Evolutionary conservation across 129 eudicot species (phyloP), one percentile per base, ranked within the genome.

Genomic region (Tanacetum coccineum): DNA sequence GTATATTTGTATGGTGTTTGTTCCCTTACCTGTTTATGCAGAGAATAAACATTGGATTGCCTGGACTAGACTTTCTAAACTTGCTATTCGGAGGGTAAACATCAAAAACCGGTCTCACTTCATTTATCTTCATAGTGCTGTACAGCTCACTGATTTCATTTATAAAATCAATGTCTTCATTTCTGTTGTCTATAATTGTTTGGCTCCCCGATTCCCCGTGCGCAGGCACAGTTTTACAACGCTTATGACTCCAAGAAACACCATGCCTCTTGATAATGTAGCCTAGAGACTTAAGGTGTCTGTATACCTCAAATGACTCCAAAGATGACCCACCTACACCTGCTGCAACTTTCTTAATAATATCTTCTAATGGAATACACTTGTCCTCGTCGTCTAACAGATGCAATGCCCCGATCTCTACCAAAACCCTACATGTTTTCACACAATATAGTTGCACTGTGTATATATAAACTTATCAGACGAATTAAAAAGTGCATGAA

Each of bases 61-160:
- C 89, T 2, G 97, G 89, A 60, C 75, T 73, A 42, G 97, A 82
- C 72, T 90, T 90, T 60, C 68, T 84, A 49, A 90, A 90, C 70
- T 76, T 82, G 89, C 86, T 87, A 72, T 91, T 89, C 59, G 97
- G 97, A 75, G 84, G 81, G 64, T 83, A 86, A 65, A 90, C 87
- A 64, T 85, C 89, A 77, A 80, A 91, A 21, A 79, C 45, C 9
- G 83, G 87, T 70, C 70, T 81, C 6, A n/a, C 56, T 52, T 73
- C 83, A 48, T 67, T 67, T 47, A 91, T 65, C 32, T 82, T 74
- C 74, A 91, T 67, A 45, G 53, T 57, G 13, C 54, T 52, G 21
- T 87, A 63, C 74, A 72, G 39, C 45, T 91, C 70, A 9, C 61
- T 66, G 32, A 81, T 63, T 54, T 87, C 78, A 30, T 60, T 66